phyloP scores from a whole-genome alignment of 202 grass and related monocot genomes.

The Schoenoplectus tabernaemontani region DNA sequence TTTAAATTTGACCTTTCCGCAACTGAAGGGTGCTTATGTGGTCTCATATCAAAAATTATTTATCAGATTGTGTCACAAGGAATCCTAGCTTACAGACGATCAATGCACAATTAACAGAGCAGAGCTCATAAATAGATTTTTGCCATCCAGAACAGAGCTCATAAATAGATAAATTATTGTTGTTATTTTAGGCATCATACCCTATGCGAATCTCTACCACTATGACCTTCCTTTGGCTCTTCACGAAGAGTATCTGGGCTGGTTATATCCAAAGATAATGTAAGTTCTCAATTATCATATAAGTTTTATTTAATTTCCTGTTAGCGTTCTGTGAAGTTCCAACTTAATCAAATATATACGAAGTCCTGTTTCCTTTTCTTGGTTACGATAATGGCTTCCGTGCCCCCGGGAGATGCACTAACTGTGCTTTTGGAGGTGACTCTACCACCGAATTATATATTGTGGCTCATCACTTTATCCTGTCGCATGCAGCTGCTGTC shows the following conservation, averaged over 20 bases:
- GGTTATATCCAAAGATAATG: constrained; percentile 63
- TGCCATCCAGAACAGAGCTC: background rate
- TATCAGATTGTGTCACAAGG: background rate
- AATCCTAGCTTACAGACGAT: background rate
- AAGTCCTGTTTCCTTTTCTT: constrained; percentile 1
- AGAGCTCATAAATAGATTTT: background rate
- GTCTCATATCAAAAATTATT: background rate
- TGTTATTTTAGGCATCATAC: constrained; percentile 43
- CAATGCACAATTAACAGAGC: background rate
- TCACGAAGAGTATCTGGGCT: constrained; percentile 59
- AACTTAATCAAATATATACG: background rate
- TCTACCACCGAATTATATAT: constrained; percentile 68
- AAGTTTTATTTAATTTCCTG: too few species aligned
- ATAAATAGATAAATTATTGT: background rate
- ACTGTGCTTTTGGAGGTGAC: constrained; percentile 37
- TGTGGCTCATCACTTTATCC: constrained; percentile 52
- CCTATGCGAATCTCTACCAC: constrained; percentile 65
- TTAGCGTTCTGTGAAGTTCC: too few species aligned
- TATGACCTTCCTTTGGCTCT: constrained; percentile 87
- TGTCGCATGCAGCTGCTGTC: constrained; percentile 56
- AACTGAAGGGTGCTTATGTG: too few species aligned
- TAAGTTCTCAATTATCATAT: constrained; percentile 31
- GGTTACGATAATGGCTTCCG: constrained; percentile 59
- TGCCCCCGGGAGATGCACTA: constrained; percentile 50
- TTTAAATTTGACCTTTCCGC: too few species aligned